Base-by-base conservation (phyloP, 1,139 yeast genomes). In the Suhomyces choctaworum region DNA sequence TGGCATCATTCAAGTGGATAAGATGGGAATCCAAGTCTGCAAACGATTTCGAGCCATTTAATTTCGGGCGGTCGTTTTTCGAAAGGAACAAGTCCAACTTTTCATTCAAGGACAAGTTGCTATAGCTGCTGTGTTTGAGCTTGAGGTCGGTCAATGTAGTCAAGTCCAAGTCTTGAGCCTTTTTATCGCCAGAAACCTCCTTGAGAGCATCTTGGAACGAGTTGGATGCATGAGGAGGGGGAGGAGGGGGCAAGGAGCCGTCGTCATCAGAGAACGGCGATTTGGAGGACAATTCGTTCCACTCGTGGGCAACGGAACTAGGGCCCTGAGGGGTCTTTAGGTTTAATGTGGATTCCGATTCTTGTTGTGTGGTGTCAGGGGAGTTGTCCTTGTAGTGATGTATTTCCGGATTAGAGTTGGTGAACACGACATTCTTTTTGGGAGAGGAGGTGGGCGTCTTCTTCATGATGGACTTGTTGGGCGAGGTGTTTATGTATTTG, bases 401-500 rank as follows among this genome's bases (percentile, higher is more conserved):
- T 14, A 69, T 50, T 44, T 66, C 60, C 4, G 72, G 72, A 11
- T 48, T 52, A 4, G 59, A 43, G 36, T 45, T 46, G 6, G 63
- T 59, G 39, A 70, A 69, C 2, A 62, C 75, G 7, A 69, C 75
- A 29, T 52, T 60, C 41, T 68, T 69, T 39, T 61, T 63, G 4
- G 74, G 73, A 1, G 73, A 65, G 10, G 50, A 41, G 5, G 46
- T 46, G 1, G 61, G 51, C 3, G 60, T 46, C 36, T 59, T 62
- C 41, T 60, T 66, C 69, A 70, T 62, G 25, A 66, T 68, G 13
- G 73, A 66, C 44, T 65, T 69, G 36, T 58, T 60, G 3, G 75
- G 76, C 2, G 72, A 64, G 5, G 51, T 16, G 26, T 42, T 48
- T 8, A 20, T 32, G 31, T 41, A 38, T 25, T 29, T 26, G n/a